A percentile compares a stretch with the other conserved stretches of the same genome.
phyloP scores from a whole-genome alignment of 805 yeast genomes.

The Candida alai region DNA sequence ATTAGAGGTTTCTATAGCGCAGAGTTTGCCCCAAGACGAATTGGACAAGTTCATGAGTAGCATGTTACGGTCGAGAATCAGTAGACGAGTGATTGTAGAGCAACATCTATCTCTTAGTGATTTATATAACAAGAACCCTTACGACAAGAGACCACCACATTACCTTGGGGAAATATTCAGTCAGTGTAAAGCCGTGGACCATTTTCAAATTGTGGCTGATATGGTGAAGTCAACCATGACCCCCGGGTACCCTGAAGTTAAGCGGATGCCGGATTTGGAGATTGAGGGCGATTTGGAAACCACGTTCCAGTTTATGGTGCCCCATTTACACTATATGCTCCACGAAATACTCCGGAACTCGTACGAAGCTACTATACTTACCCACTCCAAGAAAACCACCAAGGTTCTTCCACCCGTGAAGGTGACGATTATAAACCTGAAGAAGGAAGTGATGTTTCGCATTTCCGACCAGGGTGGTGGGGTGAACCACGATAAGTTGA shows the following conservation, averaged over 20 bases:
- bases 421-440: slow-evolving; percentile 68
- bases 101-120: slow-evolving; percentile 82
- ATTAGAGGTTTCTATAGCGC: slow-evolving; percentile 65
- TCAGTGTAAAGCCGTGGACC: slow-evolving; percentile 68
- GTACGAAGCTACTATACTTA: slow-evolving; percentile 67
- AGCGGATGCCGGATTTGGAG: slow-evolving; percentile 65
- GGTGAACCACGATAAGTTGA: slow-evolving; percentile 52
- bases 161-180: slow-evolving; percentile 78
- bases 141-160: slow-evolving; percentile 48
- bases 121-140: slow-evolving; percentile 49
- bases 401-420: slow-evolving; percentile 63
- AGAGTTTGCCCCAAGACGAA: slow-evolving; percentile 53
- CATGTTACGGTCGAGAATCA: slow-evolving; percentile 78
- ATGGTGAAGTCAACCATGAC: slow-evolving; percentile 49
- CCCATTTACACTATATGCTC: slow-evolving; percentile 80
- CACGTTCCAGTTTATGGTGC: slow-evolving; percentile 76
- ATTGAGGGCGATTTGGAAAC: slow-evolving; percentile 71
- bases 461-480: slow-evolving; percentile 94
- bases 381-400: slow-evolving; percentile 25
- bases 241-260: slow-evolving; percentile 46
- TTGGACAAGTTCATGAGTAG: slow-evolving; percentile 74
- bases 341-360: slow-evolving; percentile 88
- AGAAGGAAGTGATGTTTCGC: slow-evolving; percentile 66
- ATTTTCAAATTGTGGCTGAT: slow-evolving; percentile 52
- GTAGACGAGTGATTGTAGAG: slow-evolving; percentile 86